These are phyloP conservation scores for Fusarium poae DNA, from an alignment of 2,329 filamentous ascomycete species.

Conservation along the genomic window DNA sequence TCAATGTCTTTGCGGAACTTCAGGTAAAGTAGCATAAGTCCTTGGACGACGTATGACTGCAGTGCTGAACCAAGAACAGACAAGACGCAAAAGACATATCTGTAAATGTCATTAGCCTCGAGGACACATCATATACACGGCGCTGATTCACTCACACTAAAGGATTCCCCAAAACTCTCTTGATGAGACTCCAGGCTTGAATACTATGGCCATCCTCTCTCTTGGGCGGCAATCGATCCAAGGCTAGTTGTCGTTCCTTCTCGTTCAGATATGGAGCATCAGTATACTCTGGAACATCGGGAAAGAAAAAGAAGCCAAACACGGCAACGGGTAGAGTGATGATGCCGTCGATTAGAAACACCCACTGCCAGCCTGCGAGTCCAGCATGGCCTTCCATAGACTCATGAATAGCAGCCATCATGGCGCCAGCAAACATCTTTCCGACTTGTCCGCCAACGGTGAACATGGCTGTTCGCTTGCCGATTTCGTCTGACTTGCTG, in stretches of 20 bases:
- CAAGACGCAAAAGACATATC: slow-evolving; percentile 47
- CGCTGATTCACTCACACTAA: slow-evolving; percentile 40
- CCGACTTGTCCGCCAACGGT: slow-evolving; percentile 68
- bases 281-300: slow-evolving; percentile 52
- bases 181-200: slow-evolving; percentile 47
- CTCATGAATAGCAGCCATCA: slow-evolving; percentile 61
- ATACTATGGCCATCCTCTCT: slow-evolving; percentile 54
- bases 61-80: slow-evolving; percentile 45
- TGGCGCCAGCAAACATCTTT: slow-evolving; percentile 69
- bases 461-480: slow-evolving; percentile 71
- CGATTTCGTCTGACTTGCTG: slow-evolving; percentile 64
- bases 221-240: slow-evolving; percentile 51
- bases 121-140: rapidly evolving
- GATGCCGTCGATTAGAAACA: slow-evolving; percentile 46
- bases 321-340: slow-evolving; percentile 40
- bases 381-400: slow-evolving; percentile 57
- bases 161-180: slow-evolving; percentile 48
- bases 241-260: slow-evolving; percentile 52
- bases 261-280: slow-evolving; percentile 54
- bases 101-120: neutral
- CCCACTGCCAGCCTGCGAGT: slow-evolving; percentile 62
- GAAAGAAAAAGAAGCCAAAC: slow-evolving; percentile 44
- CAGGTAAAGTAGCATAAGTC: slow-evolving; percentile 45
- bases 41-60: slow-evolving; percentile 45
- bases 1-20: slow-evolving; percentile 40